Evolutionary conservation across 176 grass and related monocot species (phyloP).

Genomic region (Carex scoparia): DNA sequence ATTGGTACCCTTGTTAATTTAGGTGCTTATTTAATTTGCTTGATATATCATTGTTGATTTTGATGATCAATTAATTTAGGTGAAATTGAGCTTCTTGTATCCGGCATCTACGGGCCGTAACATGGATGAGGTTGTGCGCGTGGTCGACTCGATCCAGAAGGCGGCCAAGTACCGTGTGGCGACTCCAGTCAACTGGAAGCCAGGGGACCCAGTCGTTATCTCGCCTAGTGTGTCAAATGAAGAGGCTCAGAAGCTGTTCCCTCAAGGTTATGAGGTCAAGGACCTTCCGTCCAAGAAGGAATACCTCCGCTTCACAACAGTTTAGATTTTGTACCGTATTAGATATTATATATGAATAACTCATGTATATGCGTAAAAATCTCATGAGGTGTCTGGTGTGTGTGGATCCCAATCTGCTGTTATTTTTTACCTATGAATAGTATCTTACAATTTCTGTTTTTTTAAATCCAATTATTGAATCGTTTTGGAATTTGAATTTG

Average conservation of each 20-base stretch:
- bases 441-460: too few relatives aligned
- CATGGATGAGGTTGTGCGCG: slow-evolving; percentile 85
- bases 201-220: slow-evolving; percentile 56
- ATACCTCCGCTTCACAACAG: slow-evolving; percentile 77
- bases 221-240: slow-evolving; percentile 58
- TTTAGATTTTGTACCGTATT: slow-evolving; percentile 11
- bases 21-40: too few relatives aligned
- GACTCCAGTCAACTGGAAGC: slow-evolving; percentile 83
- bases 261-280: slow-evolving; percentile 39
- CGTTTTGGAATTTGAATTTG: too few relatives aligned
- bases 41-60: too few relatives aligned
- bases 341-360: not conserved
- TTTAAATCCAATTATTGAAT: too few relatives aligned
- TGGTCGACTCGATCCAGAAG: slow-evolving; percentile 64
- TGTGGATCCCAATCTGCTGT: too few relatives aligned
- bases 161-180: slow-evolving; percentile 54
- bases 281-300: slow-evolving; percentile 66
- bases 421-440: too few relatives aligned
- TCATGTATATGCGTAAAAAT: not conserved
- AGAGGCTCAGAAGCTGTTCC: slow-evolving; percentile 61
- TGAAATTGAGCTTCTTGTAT: slow-evolving; percentile 80
- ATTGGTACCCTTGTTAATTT: too few relatives aligned
- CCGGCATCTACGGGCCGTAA: slow-evolving; percentile 64
- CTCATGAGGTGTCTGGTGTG: too few relatives aligned
- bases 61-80: slow-evolving; percentile 6